These are phyloP conservation scores for Eucalyptus curtisii DNA, from an alignment of 345 rosid genomes.

Conservation along the genomic window DNA sequence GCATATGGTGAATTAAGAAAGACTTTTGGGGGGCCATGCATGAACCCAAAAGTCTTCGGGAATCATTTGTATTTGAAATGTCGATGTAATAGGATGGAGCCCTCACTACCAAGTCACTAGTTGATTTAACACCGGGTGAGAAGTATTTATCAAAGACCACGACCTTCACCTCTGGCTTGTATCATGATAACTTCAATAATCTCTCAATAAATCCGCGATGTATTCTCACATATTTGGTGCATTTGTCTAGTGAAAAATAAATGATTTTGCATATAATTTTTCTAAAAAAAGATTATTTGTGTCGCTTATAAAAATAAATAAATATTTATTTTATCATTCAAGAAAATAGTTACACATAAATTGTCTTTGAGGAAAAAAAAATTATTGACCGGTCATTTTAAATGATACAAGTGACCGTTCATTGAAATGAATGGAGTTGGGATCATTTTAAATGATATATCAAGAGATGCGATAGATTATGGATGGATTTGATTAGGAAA, in stretches of 20 bases:
- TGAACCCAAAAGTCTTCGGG: not conserved
- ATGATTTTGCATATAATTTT: not conserved
- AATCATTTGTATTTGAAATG: not conserved
- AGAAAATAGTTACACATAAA: not conserved
- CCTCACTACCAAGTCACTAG: not conserved
- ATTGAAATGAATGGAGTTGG: too few species aligned
- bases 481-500: too few species aligned
- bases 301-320: not conserved
- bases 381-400: accelerated
- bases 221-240: not conserved
- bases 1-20: not conserved
- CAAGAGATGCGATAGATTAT: not conserved
- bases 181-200: not conserved
- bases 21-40: not conserved
- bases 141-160: not conserved
- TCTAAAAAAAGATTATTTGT: not conserved
- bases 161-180: not conserved
- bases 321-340: not conserved
- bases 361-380: not conserved
- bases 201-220: not conserved
- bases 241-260: not conserved
- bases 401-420: accelerated
- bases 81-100: not conserved
- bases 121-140: not conserved
- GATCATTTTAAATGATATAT: too few species aligned